These are phyloP conservation scores for Euclidium syriacum DNA, from an alignment of 345 rosid genomes.

Conservation along the genomic window DNA sequence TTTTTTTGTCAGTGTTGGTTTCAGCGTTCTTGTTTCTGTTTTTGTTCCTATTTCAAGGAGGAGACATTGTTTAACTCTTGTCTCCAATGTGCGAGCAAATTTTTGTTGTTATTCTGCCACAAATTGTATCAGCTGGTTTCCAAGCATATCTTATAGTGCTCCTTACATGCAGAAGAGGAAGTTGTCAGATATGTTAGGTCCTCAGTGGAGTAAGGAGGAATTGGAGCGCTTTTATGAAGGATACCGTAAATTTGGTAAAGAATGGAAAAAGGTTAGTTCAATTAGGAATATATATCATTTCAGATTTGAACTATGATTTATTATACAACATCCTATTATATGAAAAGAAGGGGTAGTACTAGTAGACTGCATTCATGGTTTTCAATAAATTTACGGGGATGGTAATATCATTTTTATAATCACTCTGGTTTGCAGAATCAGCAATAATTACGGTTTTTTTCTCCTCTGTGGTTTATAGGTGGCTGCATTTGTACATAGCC, in stretches of 20 bases:
- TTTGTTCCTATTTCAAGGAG: slow-evolving; percentile 1
- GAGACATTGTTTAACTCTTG: slow-evolving; percentile 10
- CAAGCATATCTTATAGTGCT: slow-evolving; percentile 14
- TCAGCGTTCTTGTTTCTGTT: not conserved
- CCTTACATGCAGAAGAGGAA: slow-evolving; percentile 59
- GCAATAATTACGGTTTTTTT: not conserved
- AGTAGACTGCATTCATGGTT: not conserved
- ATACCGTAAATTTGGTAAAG: slow-evolving; percentile 68
- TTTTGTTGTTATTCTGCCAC: not conserved
- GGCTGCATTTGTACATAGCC: slow-evolving; percentile 46
- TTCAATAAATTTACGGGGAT: not conserved
- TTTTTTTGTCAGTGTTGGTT: not conserved
- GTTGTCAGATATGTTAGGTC: slow-evolving; percentile 75
- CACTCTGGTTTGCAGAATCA: slow-evolving; percentile 9
- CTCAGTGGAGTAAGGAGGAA: slow-evolving; percentile 81
- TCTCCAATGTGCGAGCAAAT: not conserved
- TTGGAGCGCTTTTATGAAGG: slow-evolving; percentile 71
- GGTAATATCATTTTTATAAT: slow-evolving; percentile 7
- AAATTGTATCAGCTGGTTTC: not conserved
- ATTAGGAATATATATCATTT: not conserved
- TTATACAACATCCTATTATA: not conserved
- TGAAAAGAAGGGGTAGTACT: not conserved
- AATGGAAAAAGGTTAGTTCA: slow-evolving; percentile 72
- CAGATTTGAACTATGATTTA: not conserved
- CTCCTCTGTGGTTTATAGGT: slow-evolving; percentile 43